These are phyloP conservation scores for Thermoascus crustaceus DNA, from an alignment of 2,329 filamentous ascomycete species.

Conservation along the genomic window DNA sequence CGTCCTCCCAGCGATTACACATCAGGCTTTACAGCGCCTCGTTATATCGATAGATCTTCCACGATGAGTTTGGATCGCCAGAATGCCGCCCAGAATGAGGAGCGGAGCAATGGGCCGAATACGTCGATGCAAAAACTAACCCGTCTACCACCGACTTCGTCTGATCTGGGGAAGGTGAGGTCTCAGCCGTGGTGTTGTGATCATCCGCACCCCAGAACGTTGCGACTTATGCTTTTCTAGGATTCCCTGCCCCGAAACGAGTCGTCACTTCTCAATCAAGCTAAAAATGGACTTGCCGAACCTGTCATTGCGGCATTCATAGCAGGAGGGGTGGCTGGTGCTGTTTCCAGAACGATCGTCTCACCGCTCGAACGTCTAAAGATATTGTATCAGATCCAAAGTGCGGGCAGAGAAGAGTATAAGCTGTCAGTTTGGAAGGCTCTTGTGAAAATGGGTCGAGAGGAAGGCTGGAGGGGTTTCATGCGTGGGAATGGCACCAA, in stretches of 20 bases:
- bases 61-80: constrained; percentile 30
- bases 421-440: constrained; percentile 85
- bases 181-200: background rate
- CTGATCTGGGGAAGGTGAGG: constrained; percentile 17
- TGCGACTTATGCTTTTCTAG: too few relatives aligned
- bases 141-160: constrained; percentile 14
- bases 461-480: constrained; percentile 94
- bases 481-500: constrained; percentile 98
- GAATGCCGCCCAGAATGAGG: constrained; percentile 14
- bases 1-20: too few relatives aligned
- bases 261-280: constrained; percentile 16
- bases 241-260: constrained; percentile 9
- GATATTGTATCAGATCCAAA: constrained; percentile 96
- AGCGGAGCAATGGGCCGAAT: constrained; percentile 13
- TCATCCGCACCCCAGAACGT: too few relatives aligned
- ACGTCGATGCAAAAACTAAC: constrained; percentile 14
- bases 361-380: constrained; percentile 93
- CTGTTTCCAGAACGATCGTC: constrained; percentile 94
- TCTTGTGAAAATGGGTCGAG: constrained; percentile 87
- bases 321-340: constrained; percentile 86
- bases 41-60: too few relatives aligned
- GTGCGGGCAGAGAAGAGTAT: constrained; percentile 81
- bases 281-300: constrained; percentile 54
- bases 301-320: constrained; percentile 87
- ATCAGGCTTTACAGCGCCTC: too few relatives aligned